These are phyloP conservation scores for Rhodomyrtus psidioides DNA, from an alignment of 441 rosid genomes.

Conservation along the genomic window DNA sequence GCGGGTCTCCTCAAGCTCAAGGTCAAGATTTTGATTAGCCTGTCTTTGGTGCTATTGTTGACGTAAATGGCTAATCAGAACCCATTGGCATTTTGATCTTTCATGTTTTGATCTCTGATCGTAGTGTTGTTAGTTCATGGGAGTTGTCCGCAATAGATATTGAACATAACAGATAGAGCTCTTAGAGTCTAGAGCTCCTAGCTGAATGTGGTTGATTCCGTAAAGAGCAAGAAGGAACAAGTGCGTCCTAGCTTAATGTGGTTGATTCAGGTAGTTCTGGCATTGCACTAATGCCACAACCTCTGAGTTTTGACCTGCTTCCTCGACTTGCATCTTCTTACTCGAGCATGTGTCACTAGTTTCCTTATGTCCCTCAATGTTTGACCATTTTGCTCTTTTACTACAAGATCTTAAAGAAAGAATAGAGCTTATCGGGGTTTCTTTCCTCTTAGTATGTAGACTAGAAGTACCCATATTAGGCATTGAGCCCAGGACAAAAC, in stretches of 20 bases:
- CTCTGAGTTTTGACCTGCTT: not conserved
- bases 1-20: slow-evolving; percentile 45
- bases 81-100: not conserved
- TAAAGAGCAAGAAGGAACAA: not conserved
- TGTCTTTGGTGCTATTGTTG: not conserved
- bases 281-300: not conserved
- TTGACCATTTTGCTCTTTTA: not conserved
- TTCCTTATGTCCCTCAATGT: not conserved
- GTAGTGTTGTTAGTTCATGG: not conserved
- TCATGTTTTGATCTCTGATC: not conserved
- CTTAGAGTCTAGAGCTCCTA: not conserved
- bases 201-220: not conserved
- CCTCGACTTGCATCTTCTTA: not conserved
- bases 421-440: not conserved
- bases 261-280: not conserved
- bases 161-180: not conserved
- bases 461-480: not conserved
- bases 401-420: not conserved
- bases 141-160: not conserved
- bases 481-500: not conserved
- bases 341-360: not conserved
- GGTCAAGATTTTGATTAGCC: not conserved
- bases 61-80: not conserved
- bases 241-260: not conserved
- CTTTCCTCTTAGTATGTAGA: not conserved